Conservation (phyloP, 148 eudicot species). For the Polygonum maritimum region DNA sequence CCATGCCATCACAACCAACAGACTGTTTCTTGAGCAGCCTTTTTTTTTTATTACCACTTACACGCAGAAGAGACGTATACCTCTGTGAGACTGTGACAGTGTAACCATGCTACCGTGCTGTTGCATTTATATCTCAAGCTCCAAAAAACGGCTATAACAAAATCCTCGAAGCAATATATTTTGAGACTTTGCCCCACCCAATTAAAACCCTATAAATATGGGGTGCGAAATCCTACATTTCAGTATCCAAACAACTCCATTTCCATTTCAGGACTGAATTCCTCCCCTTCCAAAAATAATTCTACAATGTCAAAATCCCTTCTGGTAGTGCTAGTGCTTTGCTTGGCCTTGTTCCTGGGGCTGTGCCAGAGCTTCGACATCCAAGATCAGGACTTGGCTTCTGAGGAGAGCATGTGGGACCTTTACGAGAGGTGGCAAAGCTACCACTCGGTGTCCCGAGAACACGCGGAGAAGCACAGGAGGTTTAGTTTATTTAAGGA, state of each 20-base stretch:
- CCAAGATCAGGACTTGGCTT: constrained; percentile 24
- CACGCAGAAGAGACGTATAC: not conserved
- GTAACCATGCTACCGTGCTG: not conserved
- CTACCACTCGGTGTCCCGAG: constrained; percentile 32
- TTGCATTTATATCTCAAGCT: not conserved
- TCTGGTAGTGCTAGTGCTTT: constrained; percentile 8
- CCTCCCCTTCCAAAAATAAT: too few relatives aligned
- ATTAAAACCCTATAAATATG: not conserved
- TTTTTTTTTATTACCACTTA: not conserved
- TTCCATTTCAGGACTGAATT: not conserved
- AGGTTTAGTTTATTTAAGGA: constrained; percentile 36
- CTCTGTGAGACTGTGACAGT: not conserved
- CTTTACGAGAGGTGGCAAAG: constrained; percentile 29
- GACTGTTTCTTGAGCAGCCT: not conserved
- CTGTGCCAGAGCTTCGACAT: constrained; percentile 18
- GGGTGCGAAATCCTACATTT: not conserved
- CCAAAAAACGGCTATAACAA: constrained; percentile 3
- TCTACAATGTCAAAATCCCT: not conserved
- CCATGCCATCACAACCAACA: not conserved
- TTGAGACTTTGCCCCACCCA: not conserved
- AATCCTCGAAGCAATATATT: not conserved
- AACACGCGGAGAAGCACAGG: constrained; percentile 23
- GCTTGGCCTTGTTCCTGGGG: constrained; percentile 10
- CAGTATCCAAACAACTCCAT: not conserved
- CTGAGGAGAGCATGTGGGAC: constrained; percentile 29